Conservation (phyloP, 176 grass and related monocot genomes). For the Carex scoparia region DNA sequence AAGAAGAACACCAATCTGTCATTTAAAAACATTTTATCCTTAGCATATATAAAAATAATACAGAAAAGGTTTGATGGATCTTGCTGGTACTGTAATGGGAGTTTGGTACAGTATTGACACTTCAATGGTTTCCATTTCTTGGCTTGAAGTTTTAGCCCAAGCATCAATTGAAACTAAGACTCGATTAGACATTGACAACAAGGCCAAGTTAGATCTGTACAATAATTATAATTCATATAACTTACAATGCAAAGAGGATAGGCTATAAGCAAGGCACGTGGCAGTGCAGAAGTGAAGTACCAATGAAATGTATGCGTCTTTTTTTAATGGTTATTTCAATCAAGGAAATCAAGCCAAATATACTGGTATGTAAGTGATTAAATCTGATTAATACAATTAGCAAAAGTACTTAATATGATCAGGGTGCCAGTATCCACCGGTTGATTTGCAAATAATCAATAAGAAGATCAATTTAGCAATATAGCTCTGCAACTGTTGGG, state of each 20-base stretch:
- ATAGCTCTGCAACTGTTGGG: background rate
- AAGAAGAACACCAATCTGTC: slow-evolving; percentile 67
- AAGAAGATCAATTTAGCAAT: background rate
- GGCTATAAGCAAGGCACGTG: slow-evolving; percentile 73
- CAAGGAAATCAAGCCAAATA: slow-evolving; percentile 17
- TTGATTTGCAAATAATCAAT: background rate
- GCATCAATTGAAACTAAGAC: background rate
- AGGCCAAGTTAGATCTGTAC: background rate
- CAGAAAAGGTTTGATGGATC: background rate
- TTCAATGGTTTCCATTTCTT: background rate
- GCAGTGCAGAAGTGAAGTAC: slow-evolving; percentile 97
- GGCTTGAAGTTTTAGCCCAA: background rate
- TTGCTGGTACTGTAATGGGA: background rate
- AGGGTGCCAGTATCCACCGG: background rate
- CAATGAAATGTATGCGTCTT: slow-evolving; percentile 81
- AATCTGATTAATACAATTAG: background rate
- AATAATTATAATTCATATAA: slow-evolving; percentile 1
- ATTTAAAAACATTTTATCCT: slow-evolving; percentile 24
- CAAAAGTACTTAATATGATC: background rate
- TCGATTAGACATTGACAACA: background rate
- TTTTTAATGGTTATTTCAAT: slow-evolving; percentile 29
- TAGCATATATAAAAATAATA: slow-evolving; percentile 10
- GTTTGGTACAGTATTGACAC: background rate
- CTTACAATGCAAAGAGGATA: slow-evolving; percentile 93
- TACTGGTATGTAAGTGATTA: background rate